Conservation (phyloP, 257 asterid genomes). For the Striga asiatica region DNA sequence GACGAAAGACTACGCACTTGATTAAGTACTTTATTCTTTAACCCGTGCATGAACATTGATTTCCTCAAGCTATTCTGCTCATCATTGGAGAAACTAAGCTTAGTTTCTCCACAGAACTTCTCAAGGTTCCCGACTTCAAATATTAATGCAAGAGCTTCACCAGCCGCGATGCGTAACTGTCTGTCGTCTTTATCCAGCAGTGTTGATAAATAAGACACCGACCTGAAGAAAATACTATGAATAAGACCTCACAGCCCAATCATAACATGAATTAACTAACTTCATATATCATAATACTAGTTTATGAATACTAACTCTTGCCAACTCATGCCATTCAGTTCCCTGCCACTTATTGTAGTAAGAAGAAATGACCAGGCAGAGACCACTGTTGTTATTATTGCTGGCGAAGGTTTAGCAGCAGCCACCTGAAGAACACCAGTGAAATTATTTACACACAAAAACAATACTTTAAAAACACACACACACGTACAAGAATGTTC, state of each 20-base stretch:
- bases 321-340: constrained; percentile 68
- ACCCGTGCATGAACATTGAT: constrained; percentile 52
- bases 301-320: constrained; percentile 50
- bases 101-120: constrained; percentile 53
- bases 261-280: too few species aligned
- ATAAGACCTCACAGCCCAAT: too few species aligned
- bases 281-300: neutral
- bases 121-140: constrained; percentile 79
- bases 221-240: too few species aligned
- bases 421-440: constrained; percentile 39
- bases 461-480: neutral
- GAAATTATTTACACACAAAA: neutral
- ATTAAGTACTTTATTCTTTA: constrained; percentile 53
- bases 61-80: constrained; percentile 45
- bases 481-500: neutral
- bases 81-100: constrained; percentile 32
- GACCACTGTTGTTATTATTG: constrained; percentile 50
- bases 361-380: constrained; percentile 92
- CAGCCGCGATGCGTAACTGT: constrained; percentile 77
- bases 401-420: constrained; percentile 52
- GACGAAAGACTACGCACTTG: constrained; percentile 62
- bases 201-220: constrained; percentile 54
- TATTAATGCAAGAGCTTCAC: constrained; percentile 87
- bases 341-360: constrained; percentile 51
- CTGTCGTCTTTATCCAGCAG: constrained; percentile 86